Conservation (phyloP, 192 early-diverging fungal species). For the Backusella sp. region DNA sequence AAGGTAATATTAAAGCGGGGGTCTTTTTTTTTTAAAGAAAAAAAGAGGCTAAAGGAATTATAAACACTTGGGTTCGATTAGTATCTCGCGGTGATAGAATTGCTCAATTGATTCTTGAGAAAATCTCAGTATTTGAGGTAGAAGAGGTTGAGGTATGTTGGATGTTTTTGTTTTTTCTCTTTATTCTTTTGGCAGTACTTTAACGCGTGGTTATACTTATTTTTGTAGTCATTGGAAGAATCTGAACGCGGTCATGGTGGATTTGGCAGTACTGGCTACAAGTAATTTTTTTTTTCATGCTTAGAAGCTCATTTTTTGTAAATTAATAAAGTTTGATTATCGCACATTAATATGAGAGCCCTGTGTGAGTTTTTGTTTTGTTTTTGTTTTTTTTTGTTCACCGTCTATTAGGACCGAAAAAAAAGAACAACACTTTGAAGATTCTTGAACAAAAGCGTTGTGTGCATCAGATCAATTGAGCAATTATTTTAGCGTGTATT, state of each 20-base stretch:
- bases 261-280: constrained; percentile 22
- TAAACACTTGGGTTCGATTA: constrained; percentile 25
- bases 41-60: background rate
- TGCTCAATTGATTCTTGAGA: constrained; percentile 93
- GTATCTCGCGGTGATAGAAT: constrained; percentile 91
- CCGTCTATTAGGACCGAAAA: too few species aligned
- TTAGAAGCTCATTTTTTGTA: too few species aligned
- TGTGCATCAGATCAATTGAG: too few species aligned
- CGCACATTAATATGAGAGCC: too few species aligned
- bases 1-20: constrained; percentile 20
- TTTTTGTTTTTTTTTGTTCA: too few species aligned
- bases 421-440: too few species aligned
- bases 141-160: constrained; percentile 70
- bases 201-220: background rate
- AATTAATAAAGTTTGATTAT: too few species aligned
- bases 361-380: too few species aligned
- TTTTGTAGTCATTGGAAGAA: constrained; percentile 20
- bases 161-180: too few species aligned
- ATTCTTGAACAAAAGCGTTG: too few species aligned
- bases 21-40: background rate
- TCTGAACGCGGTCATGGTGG: constrained; percentile 16
- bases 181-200: background rate
- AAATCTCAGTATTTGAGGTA: constrained; percentile 77
- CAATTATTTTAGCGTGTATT: too few species aligned
- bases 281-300: background rate